Evolutionary conservation across 73 alveolate genomes (phyloP), one percentile per base, ranked within the genome.

Genomic region (Halteria grandinella): DNA sequence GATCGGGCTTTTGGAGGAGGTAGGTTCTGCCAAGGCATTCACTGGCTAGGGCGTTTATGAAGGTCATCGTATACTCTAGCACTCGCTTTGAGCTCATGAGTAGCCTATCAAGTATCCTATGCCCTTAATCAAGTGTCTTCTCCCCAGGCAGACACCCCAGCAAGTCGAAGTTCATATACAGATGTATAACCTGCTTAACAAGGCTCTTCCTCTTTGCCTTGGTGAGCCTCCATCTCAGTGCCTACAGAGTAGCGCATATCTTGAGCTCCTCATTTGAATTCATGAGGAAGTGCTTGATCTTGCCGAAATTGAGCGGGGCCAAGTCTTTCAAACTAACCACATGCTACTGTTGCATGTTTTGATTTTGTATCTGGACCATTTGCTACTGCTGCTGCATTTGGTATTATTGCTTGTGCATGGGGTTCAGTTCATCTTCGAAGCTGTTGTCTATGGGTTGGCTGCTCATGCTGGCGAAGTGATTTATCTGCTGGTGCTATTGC

Each of bases 1-100:
- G 77, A 0, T 88, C 91, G 24, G 87, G 92, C 64, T 96, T 94
- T 40, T 91, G 88, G 60, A 94, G 69, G n/a, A 96, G 80, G 75
- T 96, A 96, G 55, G 90, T 93, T 82, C 98, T 93, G 11, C 99
- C 99, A 55, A 87, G 64, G 73, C 91, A 86, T 76, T 95, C 97
- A 64, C 91, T 76, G 18, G 98, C 99, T 64, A 96, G 63, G 1
- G 97, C 93, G 80, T 96, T 95, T 15, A 95, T 88, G 29, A 96
- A 90, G 54, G 95, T 91, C 91, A 96, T 79, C 15, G 95, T 88
- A 70, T 74, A 93, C 60, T 88, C 93, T 51, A 53, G 47, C 0
- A 93, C 82, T 41, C 82, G 57, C 49, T 82, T 87, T 36, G 79
- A 69, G 12, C 75, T 32, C 12, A 53, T 63, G 39, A 85, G 71